Base-by-base conservation (phyloP, 1,284 basidiomycete genomes). In the Cryptococcus sp. region DNA sequence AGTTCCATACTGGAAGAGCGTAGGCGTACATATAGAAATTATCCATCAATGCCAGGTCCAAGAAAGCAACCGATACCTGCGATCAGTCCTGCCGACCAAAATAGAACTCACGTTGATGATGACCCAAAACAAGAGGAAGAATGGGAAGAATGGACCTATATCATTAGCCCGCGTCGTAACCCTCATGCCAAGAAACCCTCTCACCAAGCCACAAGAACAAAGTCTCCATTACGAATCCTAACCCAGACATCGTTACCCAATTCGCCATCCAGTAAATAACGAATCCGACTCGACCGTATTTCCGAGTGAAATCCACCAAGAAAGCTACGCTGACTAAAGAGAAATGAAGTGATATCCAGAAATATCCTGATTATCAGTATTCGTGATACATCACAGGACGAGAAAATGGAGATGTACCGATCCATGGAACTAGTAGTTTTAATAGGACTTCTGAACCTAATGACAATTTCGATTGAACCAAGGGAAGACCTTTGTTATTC, bases 61-160 rank as follows among this genome's bases (percentile, higher is more conserved):
- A 44, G 54, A 72, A 70, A 7, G 64, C 67, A 2, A 53, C 49
- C 4, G 62, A 61, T 4, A 63, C 61, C 61, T 63, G 41, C 18
- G 9, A 32, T 23, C 16, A 25, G 37, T 28, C 13, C 5, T 16
- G n/a, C 4, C 48, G n/a, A 21, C 22, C 40, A n/a, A 7, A 31
- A 4, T 9, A 11, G 3, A 11, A 64, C 64, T 56, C 36, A 69
- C 62, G 36, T 64, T 64, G 32, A 64, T 14, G 43, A 64, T 61
- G 18, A 64, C 63, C 66, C 69, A 72, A 52, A 70, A 72, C 13
- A 71, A 43, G 36, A 72, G 56, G 62, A 72, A 72, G 56, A 72
- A 69, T 5, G 69, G 67, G 56, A 72, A 70, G 52, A 63, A 72
- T 2, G 63, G 64, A 3, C 69, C 69, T 62, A 46, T 51, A 64